Percentiles rank a stretch among this genome's conserved stretches.
Conservation (phyloP, 768 basidiomycete species). For the Tulasnella sp. region DNA sequence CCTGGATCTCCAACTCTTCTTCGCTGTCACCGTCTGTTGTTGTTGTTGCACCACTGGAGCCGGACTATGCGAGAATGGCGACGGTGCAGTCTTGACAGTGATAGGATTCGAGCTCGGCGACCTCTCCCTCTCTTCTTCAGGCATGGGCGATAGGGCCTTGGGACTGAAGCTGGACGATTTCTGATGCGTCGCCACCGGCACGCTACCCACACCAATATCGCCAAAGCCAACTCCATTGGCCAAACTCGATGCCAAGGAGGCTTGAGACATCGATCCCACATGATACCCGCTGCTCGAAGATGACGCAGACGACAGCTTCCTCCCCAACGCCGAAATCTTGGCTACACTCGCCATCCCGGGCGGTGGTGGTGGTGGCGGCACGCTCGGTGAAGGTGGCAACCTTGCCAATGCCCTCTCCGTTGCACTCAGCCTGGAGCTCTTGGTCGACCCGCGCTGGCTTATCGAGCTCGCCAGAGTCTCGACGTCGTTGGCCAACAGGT, state of each 20-base stretch:
- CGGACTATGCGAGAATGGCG: background rate
- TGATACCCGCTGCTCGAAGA: background rate
- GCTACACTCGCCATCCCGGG: background rate
- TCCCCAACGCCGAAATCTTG: background rate
- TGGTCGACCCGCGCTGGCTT: background rate
- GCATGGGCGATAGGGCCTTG: background rate
- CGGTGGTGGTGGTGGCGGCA: background rate
- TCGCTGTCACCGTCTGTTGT: background rate
- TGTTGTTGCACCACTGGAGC: background rate
- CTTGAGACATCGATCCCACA: no score
- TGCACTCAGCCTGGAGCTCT: constrained; percentile 3
- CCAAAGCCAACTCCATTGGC: background rate
- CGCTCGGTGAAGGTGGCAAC: constrained; percentile 14
- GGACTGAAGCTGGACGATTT: background rate
- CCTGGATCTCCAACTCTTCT: constrained; percentile 5
- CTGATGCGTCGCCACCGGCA: background rate
- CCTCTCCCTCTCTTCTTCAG: background rate
- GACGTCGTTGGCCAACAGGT: background rate
- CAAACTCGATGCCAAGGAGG: no score
- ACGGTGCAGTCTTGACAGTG: background rate
- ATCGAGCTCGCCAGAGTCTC: background rate
- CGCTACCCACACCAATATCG: background rate
- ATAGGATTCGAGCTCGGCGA: background rate
- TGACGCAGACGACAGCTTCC: background rate
- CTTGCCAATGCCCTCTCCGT: constrained; percentile 32